These are phyloP conservation scores for Neurospora sp. DNA, from an alignment of 495 filamentous ascomycete genomes.

Conservation along the genomic window DNA sequence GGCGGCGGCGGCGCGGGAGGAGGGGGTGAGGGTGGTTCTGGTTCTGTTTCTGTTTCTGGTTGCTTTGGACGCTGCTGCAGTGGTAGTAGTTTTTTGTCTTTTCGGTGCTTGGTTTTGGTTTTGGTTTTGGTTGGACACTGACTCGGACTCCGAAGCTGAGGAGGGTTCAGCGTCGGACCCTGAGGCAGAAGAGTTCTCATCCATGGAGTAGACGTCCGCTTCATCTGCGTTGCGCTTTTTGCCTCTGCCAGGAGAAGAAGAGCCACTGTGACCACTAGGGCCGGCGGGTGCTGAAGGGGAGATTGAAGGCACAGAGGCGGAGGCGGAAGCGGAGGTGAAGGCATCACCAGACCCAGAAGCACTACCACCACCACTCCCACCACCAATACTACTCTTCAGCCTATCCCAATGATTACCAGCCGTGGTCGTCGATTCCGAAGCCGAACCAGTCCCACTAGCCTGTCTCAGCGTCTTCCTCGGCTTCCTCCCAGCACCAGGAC, in stretches of 20 bases:
- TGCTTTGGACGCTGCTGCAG: no score
- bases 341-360: neutral
- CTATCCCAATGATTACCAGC: neutral
- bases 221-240: constrained; percentile 9
- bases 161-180: no score
- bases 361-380: neutral
- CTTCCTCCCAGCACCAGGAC: constrained; percentile 24
- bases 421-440: constrained; percentile 8
- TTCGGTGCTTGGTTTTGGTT: neutral
- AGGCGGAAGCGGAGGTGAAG: no score
- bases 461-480: constrained; percentile 3
- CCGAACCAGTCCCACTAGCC: neutral
- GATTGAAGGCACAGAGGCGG: neutral
- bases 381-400: neutral
- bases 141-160: no score
- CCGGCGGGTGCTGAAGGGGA: neutral
- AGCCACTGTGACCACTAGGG: neutral
- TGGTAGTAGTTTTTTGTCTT: neutral
- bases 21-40: neutral
- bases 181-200: neutral
- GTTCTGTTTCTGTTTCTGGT: neutral
- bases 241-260: neutral
- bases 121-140: no score
- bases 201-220: neutral
- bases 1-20: neutral